Evolutionary conservation across 805 yeast species (phyloP).

Genomic region (Ogataea thermomethanolica): DNA sequence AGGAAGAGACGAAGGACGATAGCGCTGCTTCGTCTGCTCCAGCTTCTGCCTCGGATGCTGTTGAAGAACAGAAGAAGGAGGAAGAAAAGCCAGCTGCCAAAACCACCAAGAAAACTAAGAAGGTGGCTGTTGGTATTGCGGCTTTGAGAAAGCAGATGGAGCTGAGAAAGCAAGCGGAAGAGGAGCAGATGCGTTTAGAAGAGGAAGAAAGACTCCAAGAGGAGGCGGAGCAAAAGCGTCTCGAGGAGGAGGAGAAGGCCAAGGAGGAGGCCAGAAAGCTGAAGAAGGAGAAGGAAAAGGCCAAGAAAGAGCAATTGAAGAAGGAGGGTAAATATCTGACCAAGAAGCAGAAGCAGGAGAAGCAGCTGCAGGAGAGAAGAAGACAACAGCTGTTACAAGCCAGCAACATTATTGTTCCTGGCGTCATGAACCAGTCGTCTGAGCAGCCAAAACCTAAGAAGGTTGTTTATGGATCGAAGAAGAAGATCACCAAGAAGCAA

Average conservation of each 20-base stretch:
- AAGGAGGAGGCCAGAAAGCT: constrained; percentile 55
- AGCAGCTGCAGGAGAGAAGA: constrained; percentile 81
- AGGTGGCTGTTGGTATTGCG: constrained; percentile 86
- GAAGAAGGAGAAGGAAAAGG: constrained; percentile 85
- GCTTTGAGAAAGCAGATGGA: constrained; percentile 89
- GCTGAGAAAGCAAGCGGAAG: constrained; percentile 82
- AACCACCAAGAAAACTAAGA: constrained; percentile 46
- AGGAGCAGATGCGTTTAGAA: constrained; percentile 66
- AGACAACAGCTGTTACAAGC: constrained; percentile 77
- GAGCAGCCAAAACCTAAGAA: constrained; percentile 51
- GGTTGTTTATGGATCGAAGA: constrained; percentile 69
- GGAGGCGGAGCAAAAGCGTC: constrained; percentile 47
- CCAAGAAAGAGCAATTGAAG: constrained; percentile 84
- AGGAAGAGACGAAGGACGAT: constrained; percentile 15
- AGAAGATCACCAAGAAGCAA: constrained; percentile 43
- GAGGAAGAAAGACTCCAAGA: constrained; percentile 59
- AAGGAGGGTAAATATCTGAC: constrained; percentile 94
- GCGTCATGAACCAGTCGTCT: constrained; percentile 41
- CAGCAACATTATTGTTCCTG: constrained; percentile 72
- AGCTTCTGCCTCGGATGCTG: constrained; percentile 37
- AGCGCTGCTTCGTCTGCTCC: constrained; percentile 14
- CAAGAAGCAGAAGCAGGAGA: constrained; percentile 93
- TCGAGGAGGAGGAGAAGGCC: constrained; percentile 61
- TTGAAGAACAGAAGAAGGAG: constrained; percentile 33
- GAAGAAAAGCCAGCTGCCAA: constrained; percentile 37